Evolutionary conservation across 345 rosid species (phyloP).

Genomic region (Eucalyptus albens): DNA sequence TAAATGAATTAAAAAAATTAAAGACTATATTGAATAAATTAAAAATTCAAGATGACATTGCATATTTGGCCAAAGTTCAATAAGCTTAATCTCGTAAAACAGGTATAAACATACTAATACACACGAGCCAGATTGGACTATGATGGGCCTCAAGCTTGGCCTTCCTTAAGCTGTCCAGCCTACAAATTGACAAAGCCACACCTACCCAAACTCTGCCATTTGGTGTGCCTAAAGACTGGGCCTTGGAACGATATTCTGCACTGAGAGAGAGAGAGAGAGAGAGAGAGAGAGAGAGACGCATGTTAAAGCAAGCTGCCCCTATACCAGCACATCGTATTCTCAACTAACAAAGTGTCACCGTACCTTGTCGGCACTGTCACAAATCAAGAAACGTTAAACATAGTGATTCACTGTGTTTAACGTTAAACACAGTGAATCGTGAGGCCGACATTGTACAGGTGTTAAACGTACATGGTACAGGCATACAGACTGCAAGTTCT

Average conservation of each 20-base stretch:
- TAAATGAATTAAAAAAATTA: not conserved
- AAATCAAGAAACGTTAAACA: not conserved
- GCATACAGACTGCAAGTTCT: not conserved
- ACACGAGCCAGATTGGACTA: not conserved
- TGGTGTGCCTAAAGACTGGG: not conserved
- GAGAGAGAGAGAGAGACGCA: not conserved
- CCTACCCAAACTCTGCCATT: not conserved
- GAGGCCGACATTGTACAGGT: not conserved
- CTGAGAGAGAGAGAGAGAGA: not conserved
- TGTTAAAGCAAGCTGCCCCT: not conserved
- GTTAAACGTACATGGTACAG: not conserved
- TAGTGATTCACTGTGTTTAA: not conserved
- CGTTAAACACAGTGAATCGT: not conserved
- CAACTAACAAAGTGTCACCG: not conserved
- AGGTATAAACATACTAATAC: not conserved
- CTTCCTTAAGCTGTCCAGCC: not conserved
- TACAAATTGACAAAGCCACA: not conserved
- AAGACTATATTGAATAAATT: not conserved
- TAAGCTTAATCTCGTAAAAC: accelerated
- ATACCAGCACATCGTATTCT: not conserved
- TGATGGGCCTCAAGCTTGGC: not conserved
- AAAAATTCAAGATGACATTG: not conserved
- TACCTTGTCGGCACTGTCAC: not conserved
- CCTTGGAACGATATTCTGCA: not conserved
- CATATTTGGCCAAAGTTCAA: not conserved